A percentile compares a stretch with the other conserved stretches of the same genome.
These are phyloP conservation scores for Fagopyrum homotropicum DNA, from an alignment of 148 eudicot genomes.

Conservation along the genomic window DNA sequence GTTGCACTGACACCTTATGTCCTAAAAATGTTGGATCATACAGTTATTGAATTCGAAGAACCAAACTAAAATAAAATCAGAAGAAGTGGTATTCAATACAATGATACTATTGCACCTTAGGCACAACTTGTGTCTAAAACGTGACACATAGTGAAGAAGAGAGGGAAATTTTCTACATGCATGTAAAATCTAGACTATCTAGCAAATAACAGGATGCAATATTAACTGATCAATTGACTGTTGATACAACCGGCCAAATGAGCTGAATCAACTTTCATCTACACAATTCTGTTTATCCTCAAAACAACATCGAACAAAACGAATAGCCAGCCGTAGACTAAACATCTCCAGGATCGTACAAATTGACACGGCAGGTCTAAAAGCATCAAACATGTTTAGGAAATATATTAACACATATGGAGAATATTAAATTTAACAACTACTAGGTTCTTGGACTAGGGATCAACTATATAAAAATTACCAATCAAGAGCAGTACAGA, in stretches of 20 bases:
- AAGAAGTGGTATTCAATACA: neutral
- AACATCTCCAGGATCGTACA: neutral
- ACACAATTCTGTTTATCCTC: neutral
- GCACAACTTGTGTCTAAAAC: neutral
- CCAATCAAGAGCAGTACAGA: neutral
- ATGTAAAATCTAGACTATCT: neutral
- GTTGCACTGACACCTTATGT: neutral
- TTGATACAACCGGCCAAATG: neutral
- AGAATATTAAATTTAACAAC: neutral
- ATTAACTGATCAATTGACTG: neutral
- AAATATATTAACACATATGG: neutral
- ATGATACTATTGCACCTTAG: neutral
- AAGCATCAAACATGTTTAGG: neutral
- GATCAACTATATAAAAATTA: neutral
- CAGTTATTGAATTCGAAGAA: neutral
- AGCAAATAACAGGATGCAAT: neutral
- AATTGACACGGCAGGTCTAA: neutral
- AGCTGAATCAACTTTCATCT: neutral
- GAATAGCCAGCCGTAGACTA: neutral
- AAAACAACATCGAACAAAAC: neutral
- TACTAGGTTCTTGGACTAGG: neutral
- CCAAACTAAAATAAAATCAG: neutral
- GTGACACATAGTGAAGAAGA: neutral
- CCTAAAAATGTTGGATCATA: neutral
- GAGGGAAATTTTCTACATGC: neutral